phyloP scores from a whole-genome alignment of 2,329 filamentous ascomycete genomes.

The Beauveria brongniartii region DNA sequence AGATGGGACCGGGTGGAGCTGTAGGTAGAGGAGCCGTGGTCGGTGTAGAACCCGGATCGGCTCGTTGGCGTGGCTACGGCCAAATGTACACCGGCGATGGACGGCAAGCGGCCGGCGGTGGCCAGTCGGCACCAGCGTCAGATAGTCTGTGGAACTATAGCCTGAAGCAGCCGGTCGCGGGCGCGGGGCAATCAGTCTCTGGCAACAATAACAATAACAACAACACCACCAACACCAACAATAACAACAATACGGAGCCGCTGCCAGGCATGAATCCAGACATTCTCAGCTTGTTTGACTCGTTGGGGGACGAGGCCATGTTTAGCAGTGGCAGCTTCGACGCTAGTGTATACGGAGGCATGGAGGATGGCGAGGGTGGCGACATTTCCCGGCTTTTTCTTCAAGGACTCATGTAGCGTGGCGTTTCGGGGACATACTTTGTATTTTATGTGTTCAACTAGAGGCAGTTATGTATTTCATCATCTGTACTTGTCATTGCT shows the following conservation, averaged over 20 bases:
- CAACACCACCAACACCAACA: background rate
- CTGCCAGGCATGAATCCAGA: conserved; percentile 25
- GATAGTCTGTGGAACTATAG: background rate
- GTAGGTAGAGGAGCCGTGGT: too few species aligned
- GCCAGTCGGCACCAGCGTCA: background rate
- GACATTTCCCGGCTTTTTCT: conserved; percentile 22
- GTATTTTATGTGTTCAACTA: too few species aligned
- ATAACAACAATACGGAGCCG: background rate
- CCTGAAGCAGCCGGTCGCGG: background rate
- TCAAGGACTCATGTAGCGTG: conserved; percentile 7
- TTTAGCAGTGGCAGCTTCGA: conserved; percentile 13
- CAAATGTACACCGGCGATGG: background rate
- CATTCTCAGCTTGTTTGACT: conserved; percentile 27
- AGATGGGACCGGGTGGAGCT: too few species aligned
- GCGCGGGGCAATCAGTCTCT: background rate
- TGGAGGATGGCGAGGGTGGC: conserved; percentile 15
- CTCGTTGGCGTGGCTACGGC: background rate
- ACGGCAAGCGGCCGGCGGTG: background rate
- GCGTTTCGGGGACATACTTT: background rate
- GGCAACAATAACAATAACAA: background rate
- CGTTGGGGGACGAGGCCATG: conserved; percentile 24
- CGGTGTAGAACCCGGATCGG: background rate
- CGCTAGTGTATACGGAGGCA: conserved; percentile 12
- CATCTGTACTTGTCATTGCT: too few species aligned
- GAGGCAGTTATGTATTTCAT: too few species aligned